These are phyloP conservation scores for Volvox carteri DNA, from an alignment of 163 green algal species.

Conservation along the genomic window DNA sequence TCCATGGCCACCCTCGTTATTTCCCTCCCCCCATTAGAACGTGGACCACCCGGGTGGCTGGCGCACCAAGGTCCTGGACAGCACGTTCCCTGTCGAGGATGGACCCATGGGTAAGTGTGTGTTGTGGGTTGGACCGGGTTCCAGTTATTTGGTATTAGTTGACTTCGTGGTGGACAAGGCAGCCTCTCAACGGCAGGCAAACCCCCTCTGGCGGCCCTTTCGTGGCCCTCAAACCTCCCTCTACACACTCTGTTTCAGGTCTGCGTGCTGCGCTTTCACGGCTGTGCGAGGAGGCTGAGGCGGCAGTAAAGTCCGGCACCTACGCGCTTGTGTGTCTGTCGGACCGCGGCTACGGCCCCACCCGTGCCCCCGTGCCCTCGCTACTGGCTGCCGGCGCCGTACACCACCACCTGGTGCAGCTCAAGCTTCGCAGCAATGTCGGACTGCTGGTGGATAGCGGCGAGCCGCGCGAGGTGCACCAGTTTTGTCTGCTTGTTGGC, in stretches of 20 bases:
- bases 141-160: too few species aligned
- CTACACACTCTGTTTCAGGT: constrained; percentile 54
- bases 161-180: too few species aligned
- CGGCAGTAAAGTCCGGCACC: constrained; percentile 86
- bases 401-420: constrained; percentile 92
- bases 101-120: constrained; percentile 64
- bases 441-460: constrained; percentile 92
- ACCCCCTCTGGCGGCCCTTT: too few species aligned
- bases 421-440: constrained; percentile 79
- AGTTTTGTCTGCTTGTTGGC: constrained; percentile 95
- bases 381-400: constrained; percentile 92
- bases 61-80: constrained; percentile 88
- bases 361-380: constrained; percentile 82
- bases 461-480: constrained; percentile 92
- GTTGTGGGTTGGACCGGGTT: too few species aligned
- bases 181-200: too few species aligned
- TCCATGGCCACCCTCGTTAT: too few species aligned
- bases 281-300: constrained; percentile 81
- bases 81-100: constrained; percentile 83
- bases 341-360: constrained; percentile 71
- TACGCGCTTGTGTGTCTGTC: constrained; percentile 87
- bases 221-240: too few species aligned
- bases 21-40: too few species aligned
- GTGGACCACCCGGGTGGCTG: constrained; percentile 74
- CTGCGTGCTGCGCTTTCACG: constrained; percentile 82